Conservation (phyloP, 1,284 basidiomycete species). For the Cronartium quercuum region DNA sequence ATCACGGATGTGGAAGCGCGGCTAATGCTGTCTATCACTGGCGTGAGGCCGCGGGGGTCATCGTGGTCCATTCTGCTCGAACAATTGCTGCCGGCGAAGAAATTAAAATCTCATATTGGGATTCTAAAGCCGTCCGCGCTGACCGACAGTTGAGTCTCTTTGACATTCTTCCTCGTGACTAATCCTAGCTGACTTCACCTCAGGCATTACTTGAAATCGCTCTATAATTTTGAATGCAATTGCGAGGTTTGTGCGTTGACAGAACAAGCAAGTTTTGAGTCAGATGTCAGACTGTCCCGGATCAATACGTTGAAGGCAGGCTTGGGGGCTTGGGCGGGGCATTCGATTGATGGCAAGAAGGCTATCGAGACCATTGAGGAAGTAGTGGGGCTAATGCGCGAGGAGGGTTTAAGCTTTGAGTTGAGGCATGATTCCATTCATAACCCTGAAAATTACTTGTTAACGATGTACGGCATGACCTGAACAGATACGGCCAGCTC, state of each 20-base stretch:
- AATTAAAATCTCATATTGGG: conserved; percentile 28
- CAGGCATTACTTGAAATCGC: conserved; percentile 2
- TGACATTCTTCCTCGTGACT: neutral
- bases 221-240: conserved; percentile 31
- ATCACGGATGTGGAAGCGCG: conserved; percentile 33
- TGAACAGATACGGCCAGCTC: conserved; percentile 20
- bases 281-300: conserved; percentile 16
- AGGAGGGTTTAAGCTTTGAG: conserved; percentile 35
- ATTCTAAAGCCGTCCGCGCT: conserved; percentile 22
- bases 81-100: conserved; percentile 23
- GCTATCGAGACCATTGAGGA: conserved; percentile 18
- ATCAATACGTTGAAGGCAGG: conserved; percentile 36
- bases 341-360: conserved; percentile 22
- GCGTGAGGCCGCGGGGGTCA: conserved; percentile 11
- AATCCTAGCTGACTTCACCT: neutral
- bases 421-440: conserved; percentile 1
- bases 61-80: conserved; percentile 26
- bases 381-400: conserved; percentile 9
- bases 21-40: conserved; percentile 30
- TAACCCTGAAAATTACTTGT: neutral
- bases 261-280: neutral
- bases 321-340: conserved; percentile 14
- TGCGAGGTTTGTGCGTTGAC: conserved; percentile 8
- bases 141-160: conserved; percentile 30
- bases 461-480: neutral